Evolutionary conservation across 768 basidiomycete genomes (phyloP).

Genomic region (Tylopilus cervinicoccineus): DNA sequence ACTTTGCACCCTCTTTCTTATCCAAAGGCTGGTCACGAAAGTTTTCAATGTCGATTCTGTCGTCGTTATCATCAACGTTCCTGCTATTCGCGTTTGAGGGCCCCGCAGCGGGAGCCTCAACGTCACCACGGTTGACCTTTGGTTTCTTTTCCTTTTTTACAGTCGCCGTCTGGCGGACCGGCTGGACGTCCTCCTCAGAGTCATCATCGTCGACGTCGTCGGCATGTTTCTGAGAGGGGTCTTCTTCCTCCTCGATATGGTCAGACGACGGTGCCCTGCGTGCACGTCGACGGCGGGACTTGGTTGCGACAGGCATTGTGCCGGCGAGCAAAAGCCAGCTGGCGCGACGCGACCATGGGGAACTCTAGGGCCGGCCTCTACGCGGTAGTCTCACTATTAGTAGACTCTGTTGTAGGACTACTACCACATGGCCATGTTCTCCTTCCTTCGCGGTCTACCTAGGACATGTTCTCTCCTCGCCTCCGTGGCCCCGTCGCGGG

Average conservation of each 20-base stretch:
- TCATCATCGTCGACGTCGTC: slow-evolving; percentile 40
- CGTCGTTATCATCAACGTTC: slow-evolving; percentile 41
- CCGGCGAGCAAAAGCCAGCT: neutral
- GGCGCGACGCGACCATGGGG: slow-evolving; percentile 21
- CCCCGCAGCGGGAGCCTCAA: slow-evolving; percentile 18
- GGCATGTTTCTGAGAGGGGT: slow-evolving; percentile 33
- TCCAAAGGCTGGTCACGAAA: slow-evolving; percentile 67
- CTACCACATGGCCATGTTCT: slow-evolving; percentile 22
- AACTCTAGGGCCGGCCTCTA: slow-evolving; percentile 29
- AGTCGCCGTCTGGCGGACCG: slow-evolving; percentile 26
- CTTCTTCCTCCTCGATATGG: slow-evolving; percentile 54
- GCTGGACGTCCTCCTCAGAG: slow-evolving; percentile 40
- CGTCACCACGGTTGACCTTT: slow-evolving; percentile 23
- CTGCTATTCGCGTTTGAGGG: slow-evolving; percentile 12
- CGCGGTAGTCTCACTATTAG: slow-evolving; percentile 24
- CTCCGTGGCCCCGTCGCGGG: slow-evolving; percentile 29
- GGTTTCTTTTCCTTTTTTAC: slow-evolving; percentile 32
- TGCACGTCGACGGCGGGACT: slow-evolving; percentile 38
- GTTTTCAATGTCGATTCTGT: slow-evolving; percentile 54
- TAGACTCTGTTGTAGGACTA: no score
- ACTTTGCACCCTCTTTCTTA: slow-evolving; percentile 45
- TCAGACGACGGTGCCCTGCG: slow-evolving; percentile 53
- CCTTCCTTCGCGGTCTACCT: slow-evolving; percentile 21
- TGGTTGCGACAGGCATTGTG: slow-evolving; percentile 32
- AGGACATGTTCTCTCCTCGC: slow-evolving; percentile 18